phyloP scores from a whole-genome alignment of 306 rosid species.

The Luffa aegyptiaca region DNA sequence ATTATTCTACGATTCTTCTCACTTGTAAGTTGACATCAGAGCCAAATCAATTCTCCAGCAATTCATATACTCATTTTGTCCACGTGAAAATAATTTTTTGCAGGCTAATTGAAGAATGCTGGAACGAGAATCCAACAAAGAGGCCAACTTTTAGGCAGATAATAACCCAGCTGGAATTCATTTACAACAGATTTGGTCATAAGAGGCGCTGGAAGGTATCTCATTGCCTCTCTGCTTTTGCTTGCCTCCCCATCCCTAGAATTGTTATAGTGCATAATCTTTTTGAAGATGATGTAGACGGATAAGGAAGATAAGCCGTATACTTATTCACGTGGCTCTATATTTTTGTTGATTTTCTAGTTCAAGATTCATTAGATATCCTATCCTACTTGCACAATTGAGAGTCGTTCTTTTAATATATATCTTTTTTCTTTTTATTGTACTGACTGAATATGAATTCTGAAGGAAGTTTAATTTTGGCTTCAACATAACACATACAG shows the following conservation, averaged over 20 bases:
- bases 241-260: not conserved
- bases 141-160: slow-evolving; percentile 89
- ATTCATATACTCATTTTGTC: not conserved
- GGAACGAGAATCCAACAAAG: slow-evolving; percentile 76
- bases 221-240: slow-evolving; percentile 13
- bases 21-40: not conserved
- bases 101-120: slow-evolving; percentile 87
- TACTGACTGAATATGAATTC: not conserved
- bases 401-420: not conserved
- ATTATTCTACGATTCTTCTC: not conserved
- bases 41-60: not conserved
- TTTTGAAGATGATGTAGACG: not conserved
- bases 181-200: slow-evolving; percentile 41
- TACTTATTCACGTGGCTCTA: not conserved
- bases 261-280: not conserved
- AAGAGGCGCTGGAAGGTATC: slow-evolving; percentile 85
- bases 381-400: not conserved
- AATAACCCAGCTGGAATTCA: slow-evolving; percentile 58
- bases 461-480: not conserved
- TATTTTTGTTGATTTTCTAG: not conserved
- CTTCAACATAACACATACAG: slow-evolving; percentile 30
- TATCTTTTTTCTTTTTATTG: not conserved
- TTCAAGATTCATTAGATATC: not conserved
- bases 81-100: slow-evolving; percentile 1
- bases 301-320: not conserved